Base-by-base conservation (phyloP, 805 yeast genomes). In the Candida montana region DNA sequence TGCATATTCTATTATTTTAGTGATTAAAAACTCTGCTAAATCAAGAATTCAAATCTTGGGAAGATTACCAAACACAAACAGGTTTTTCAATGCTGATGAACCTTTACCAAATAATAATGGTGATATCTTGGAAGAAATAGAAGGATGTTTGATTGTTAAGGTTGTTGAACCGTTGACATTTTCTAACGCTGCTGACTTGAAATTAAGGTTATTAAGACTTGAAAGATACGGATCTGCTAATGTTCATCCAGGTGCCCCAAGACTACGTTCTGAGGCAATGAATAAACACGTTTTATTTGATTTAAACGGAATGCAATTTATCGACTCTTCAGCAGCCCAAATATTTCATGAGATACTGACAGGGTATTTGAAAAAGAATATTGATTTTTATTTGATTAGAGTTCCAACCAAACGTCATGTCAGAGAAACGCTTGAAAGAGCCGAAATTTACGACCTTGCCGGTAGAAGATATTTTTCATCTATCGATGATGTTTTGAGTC, bases 111-210 rank as follows among this genome's bases (percentile, higher is more conserved):
- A 52, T 29, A 52, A 50, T 8, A 44, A 47, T 20, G 55, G 55
- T 13, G 48, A 44, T 4, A 34, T 53, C 5, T 58, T 68, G 23
- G 75, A 71, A 51, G 67, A 67, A 31, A 67, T 83, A 37, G 85
- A 81, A 49, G 89, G 88, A 0, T 83, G 89, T 41, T 65, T 90
- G 28, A 77, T 88, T 23, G 83, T 89, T 29, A 83, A 81, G 48
- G 75, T 89, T 33, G 89, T 96, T 0, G 96, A 89, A 55, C 95
- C 96, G 2, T 67, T 89, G 45, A 86, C 90, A 5, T 89, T 89
- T 61, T 87, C 95, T 31, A 89, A 90, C 59, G 74, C 90, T 7
- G 83, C 83, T 21, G 95, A 86, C 51, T 66, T 89, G 46, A 78
- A 82, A 46, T 68, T 75, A 42, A 68, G 91, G 29, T 64, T 89